Percentiles rank a stretch among this genome's conserved stretches.
phyloP scores from a whole-genome alignment of 225 moss, liverwort and hornwort genomes.

The Neckera pumila region DNA sequence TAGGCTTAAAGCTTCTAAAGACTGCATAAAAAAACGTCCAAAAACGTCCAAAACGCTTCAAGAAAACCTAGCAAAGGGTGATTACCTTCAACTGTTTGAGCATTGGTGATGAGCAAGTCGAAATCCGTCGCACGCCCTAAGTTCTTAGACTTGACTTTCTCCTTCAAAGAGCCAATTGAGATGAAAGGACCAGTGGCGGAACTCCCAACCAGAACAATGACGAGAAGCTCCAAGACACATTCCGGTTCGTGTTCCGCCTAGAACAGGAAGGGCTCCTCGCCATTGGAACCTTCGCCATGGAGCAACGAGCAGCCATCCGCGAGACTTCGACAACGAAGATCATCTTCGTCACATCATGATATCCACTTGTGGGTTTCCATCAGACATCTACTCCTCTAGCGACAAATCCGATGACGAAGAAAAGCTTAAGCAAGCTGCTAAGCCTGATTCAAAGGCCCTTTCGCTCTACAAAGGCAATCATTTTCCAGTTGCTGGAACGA shows the following conservation, averaged over 20 bases:
- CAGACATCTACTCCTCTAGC: neutral
- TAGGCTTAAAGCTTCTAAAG: too few relatives aligned
- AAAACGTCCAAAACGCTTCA: too few relatives aligned
- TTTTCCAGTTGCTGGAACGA: neutral
- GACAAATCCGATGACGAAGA: neutral
- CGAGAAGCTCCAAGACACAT: slow-evolving; percentile 21
- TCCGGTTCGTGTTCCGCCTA: slow-evolving; percentile 30
- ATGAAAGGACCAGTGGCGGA: neutral
- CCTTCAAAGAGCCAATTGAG: too few relatives aligned
- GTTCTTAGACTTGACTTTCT: too few relatives aligned
- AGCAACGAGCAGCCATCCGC: slow-evolving; percentile 2
- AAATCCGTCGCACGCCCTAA: too few relatives aligned
- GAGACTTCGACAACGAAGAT: slow-evolving; percentile 4
- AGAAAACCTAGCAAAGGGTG: too few relatives aligned
- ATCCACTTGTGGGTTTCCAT: neutral
- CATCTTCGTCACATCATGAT: neutral
- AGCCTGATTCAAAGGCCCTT: neutral
- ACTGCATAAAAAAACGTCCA: too few relatives aligned
- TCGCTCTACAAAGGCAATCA: neutral
- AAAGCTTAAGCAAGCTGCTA: neutral
- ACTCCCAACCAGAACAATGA: neutral
- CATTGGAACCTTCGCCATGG: slow-evolving; percentile 38
- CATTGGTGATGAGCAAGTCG: too few relatives aligned
- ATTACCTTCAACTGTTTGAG: too few relatives aligned
- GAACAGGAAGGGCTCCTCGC: slow-evolving; percentile 29